Conservation (phyloP, 2,329 filamentous ascomycete genomes). For the Coniochaeta sp. region DNA sequence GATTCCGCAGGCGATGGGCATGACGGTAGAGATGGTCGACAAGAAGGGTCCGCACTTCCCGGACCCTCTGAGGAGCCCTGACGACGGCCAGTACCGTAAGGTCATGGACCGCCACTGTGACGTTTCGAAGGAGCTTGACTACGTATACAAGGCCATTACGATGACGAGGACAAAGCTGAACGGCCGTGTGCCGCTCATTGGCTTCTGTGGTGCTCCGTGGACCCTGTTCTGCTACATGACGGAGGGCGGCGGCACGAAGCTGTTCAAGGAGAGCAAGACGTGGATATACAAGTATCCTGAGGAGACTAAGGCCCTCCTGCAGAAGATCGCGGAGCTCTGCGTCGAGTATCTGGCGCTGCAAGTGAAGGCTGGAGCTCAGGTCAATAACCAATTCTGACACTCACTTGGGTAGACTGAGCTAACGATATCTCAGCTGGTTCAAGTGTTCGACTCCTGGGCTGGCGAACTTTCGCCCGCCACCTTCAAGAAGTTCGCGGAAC, state of each 20-base stretch:
- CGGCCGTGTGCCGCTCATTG: conserved; percentile 85
- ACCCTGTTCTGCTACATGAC: conserved; percentile 99
- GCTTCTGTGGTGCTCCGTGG: conserved; percentile 96
- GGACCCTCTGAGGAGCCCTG: conserved; percentile 68
- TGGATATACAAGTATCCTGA: conserved; percentile 90
- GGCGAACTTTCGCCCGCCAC: conserved; percentile 80
- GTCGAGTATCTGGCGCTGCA: conserved; percentile 91
- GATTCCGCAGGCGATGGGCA: conserved; percentile 95
- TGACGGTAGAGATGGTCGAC: conserved; percentile 97
- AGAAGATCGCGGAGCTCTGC: conserved; percentile 90
- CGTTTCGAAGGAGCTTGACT: conserved; percentile 76
- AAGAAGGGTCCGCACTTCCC: conserved; percentile 97
- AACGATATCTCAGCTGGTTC: conserved; percentile 57
- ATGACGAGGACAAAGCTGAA: conserved; percentile 81
- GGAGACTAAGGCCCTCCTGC: conserved; percentile 71
- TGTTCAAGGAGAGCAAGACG: conserved; percentile 90
- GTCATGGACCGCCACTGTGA: conserved; percentile 75
- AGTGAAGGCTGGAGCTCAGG: conserved; percentile 87
- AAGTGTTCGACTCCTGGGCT: conserved; percentile 98
- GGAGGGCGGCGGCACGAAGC: conserved; percentile 90
- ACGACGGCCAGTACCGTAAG: conserved; percentile 74
- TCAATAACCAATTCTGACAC: too few species aligned
- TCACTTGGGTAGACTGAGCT: too few species aligned
- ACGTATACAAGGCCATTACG: conserved; percentile 94
- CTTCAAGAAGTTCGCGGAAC: conserved; percentile 80